These are phyloP conservation scores for Linum lewisii DNA, from an alignment of 345 rosid species.

Conservation along the genomic window DNA sequence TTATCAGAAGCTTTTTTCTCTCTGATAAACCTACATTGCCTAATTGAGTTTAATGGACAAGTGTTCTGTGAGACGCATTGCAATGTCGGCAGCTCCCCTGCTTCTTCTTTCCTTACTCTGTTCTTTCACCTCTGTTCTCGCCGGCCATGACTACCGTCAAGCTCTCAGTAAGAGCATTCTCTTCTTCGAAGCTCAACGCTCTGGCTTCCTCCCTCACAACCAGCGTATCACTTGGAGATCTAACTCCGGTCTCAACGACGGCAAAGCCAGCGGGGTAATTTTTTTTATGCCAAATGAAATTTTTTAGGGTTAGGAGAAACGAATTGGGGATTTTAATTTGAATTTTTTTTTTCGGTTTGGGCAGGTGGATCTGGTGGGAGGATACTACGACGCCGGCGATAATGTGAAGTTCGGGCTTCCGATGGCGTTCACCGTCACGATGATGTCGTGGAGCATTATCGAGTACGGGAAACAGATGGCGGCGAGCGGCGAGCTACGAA, in stretches of 20 bases:
- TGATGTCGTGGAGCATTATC: conserved; percentile 98
- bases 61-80: conserved; percentile 15
- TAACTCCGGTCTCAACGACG: conserved; percentile 83
- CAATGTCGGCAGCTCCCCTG: conserved; percentile 38
- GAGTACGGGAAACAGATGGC: conserved; percentile 54
- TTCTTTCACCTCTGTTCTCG: conserved; percentile 46
- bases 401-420: conserved; percentile 98
- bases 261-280: conserved; percentile 96
- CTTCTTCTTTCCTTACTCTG: conserved; percentile 33
- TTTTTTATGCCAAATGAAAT: too few relatives aligned
- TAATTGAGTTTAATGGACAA: too few relatives aligned
- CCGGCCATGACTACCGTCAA: conserved; percentile 85
- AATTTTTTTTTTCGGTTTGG: neutral
- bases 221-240: conserved; percentile 95
- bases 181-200: conserved; percentile 98
- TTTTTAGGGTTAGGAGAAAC: too few relatives aligned
- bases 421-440: conserved; percentile 95
- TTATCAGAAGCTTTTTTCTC: conserved; percentile 36
- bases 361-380: conserved; percentile 95
- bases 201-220: conserved; percentile 73
- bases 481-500: conserved; percentile 37
- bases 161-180: conserved; percentile 92
- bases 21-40: conserved; percentile 44
- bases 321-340: neutral
- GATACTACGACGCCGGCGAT: conserved; percentile 99